phyloP scores from a whole-genome alignment of 2,329 filamentous ascomycete species.

The Endothia cerciana region DNA sequence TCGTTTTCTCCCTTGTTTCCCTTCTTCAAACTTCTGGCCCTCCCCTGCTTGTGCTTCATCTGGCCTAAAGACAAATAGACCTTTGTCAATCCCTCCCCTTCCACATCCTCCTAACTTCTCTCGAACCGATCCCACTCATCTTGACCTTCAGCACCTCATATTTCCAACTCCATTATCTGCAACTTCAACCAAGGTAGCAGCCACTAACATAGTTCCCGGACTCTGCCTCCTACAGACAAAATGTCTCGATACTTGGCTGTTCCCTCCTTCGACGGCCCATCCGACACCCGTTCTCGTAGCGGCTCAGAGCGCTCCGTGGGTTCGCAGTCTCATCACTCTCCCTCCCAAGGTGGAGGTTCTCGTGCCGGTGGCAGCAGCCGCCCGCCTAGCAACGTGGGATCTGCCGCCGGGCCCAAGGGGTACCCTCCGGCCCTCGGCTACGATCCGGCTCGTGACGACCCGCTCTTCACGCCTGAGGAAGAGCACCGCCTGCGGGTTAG shows the following conservation, averaged over 20 bases:
- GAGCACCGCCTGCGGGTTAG: constrained; percentile 32
- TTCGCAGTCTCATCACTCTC: constrained; percentile 18
- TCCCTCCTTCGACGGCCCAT: constrained; percentile 25
- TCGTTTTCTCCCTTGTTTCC: no score
- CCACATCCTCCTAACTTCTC: background rate
- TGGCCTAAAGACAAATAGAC: background rate
- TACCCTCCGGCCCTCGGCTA: constrained; percentile 40
- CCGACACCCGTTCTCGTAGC: constrained; percentile 26
- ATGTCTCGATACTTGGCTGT: constrained; percentile 26
- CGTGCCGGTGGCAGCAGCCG: constrained; percentile 22
- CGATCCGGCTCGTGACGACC: constrained; percentile 45
- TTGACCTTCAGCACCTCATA: background rate
- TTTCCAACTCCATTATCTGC: background rate
- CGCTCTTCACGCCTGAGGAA: background rate
- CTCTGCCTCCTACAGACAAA: background rate
- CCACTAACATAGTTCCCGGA: background rate
- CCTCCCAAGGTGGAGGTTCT: constrained; percentile 15
- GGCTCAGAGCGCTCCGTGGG: constrained; percentile 19
- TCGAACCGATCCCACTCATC: background rate
- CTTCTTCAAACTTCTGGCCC: background rate
- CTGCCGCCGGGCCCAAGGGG: constrained; percentile 15
- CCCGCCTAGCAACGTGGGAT: constrained; percentile 23
- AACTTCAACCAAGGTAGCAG: background rate
- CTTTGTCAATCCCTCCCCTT: background rate
- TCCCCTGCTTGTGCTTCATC: background rate